Evolutionary conservation across 225 moss, liverwort and hornwort genomes (phyloP).

Genomic region (Straminergon stramineum): DNA sequence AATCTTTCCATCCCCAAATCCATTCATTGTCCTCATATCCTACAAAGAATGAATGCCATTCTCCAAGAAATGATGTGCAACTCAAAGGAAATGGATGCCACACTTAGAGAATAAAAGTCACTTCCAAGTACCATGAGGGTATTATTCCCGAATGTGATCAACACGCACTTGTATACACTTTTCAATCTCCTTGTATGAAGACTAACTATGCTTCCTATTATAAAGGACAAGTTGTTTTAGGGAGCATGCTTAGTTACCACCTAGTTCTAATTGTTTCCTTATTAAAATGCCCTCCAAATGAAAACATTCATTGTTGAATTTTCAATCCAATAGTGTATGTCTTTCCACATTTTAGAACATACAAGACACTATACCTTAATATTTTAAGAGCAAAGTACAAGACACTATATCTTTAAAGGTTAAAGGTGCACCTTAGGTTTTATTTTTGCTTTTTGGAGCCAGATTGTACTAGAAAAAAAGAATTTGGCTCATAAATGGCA

Average conservation of each 20-base stretch:
- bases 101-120: no score
- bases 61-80: not conserved
- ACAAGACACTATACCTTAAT: not conserved
- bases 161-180: no score
- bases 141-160: no score
- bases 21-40: not conserved
- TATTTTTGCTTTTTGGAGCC: no score
- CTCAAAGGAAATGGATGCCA: not conserved
- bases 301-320: rapidly evolving
- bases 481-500: no score
- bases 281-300: not conserved
- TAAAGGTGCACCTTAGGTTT: rapidly evolving
- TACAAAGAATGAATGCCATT: not conserved
- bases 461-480: no score
- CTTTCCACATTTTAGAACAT: not conserved
- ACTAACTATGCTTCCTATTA: no score
- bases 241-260: no score
- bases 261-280: no score
- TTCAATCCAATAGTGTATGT: not conserved
- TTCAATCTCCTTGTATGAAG: no score
- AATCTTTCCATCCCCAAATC: not conserved
- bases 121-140: no score
- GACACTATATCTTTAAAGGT: not conserved
- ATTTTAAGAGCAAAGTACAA: not conserved
- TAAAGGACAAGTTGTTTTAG: no score